A percentile compares a stretch with the other conserved stretches of the same genome.
Conservation (phyloP, 768 basidiomycete species). For the Podaxis sp. region DNA sequence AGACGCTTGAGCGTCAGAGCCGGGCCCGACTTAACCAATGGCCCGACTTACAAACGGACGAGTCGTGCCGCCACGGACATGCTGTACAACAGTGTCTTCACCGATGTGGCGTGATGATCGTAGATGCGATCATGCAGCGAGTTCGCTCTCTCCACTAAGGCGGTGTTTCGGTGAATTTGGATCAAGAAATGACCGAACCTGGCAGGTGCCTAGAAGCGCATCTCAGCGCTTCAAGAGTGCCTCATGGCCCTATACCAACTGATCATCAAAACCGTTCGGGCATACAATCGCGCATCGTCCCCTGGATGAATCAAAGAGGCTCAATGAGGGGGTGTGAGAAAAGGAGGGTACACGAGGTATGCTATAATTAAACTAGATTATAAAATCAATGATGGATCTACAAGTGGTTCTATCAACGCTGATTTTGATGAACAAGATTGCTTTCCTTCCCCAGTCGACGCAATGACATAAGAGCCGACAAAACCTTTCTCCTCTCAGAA, state of each 20-base stretch:
- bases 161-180: neutral
- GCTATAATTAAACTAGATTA: neutral
- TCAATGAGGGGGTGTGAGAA: neutral
- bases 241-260: neutral
- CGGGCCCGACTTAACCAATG: neutral
- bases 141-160: neutral
- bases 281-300: neutral
- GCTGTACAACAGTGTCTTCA: neutral
- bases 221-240: neutral
- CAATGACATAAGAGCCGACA: neutral
- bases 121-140: neutral
- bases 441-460: neutral
- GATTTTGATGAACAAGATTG: neutral
- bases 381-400: neutral
- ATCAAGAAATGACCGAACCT: neutral
- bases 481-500: constrained; percentile 25
- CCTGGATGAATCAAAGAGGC: neutral
- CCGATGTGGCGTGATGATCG: constrained; percentile 1
- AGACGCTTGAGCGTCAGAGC: neutral
- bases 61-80: neutral
- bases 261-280: neutral
- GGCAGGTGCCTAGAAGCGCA: neutral
- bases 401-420: neutral
- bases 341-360: neutral
- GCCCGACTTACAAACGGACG: neutral